Evolutionary conservation across 164 flowering plant genomes (phyloP), one percentile per base, ranked within the genome.

Genomic region (Piper longum): DNA sequence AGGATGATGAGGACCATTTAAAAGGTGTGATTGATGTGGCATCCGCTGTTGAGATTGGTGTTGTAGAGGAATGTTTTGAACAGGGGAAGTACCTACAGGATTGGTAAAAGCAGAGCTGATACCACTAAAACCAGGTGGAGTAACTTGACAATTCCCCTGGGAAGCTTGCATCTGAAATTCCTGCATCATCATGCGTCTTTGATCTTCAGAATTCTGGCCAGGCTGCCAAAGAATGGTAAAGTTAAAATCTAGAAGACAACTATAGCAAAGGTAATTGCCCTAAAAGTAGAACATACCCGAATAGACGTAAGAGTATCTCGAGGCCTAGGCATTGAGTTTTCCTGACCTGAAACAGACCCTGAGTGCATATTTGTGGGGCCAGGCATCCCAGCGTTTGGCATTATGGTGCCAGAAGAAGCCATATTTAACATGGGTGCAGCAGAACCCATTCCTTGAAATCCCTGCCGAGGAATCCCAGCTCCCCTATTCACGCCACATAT

Each of bases 91-190:
- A 45, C 72, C 71, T 13, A 86, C 73, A 76, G 84, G 95, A 73
- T 80, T 87, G 39, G 90, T 62, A 68, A 79, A 87, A 9, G 76
- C 73, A 16, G 92, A 60, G 69, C 79, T 79, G 65, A 82, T 44
- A 40, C 91, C 84, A 71, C 74, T 86, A 70, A 81, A 82, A 66
- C 82, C 72, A 41, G 89, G 48, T 26, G 71, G 68, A 41, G 79
- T 71, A 19, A 81, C 83, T 69, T 78, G 90, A 67, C 73, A 76
- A 67, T 70, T 84, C 54, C 82, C 89, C 64, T 82, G 95, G n/a
- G 90, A 56, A 54, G 68, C 86, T 72, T 83, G 89, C 83, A 84
- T 77, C 70, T 82, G 91, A 75, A 81, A 76, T 71, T 87, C 96
- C 62, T 87, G 87, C 62, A 75, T 75, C 74, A 79, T 74, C 76